Evolutionary conservation across 306 rosid genomes (phyloP).

Genomic region (Quercus parvula): DNA sequence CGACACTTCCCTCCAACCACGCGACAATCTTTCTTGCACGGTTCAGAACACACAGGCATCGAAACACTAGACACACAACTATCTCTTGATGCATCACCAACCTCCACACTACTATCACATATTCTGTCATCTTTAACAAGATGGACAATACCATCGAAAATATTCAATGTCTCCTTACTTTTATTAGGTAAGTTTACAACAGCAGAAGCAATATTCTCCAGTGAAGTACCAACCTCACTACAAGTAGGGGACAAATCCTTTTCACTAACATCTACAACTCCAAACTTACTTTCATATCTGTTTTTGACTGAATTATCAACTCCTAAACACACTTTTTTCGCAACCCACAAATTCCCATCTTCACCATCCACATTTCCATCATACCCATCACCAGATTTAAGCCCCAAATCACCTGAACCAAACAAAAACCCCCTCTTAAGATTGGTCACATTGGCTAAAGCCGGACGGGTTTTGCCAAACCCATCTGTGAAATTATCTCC

Average conservation of each 20-base stretch:
- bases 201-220: conserved; percentile 13
- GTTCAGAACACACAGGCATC: conserved; percentile 2
- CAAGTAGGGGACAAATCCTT: conserved; percentile 16
- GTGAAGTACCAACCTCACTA: conserved; percentile 14
- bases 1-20: conserved; percentile 17
- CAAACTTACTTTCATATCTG: conserved; percentile 15
- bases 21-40: conserved; percentile 5
- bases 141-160: conserved; percentile 4
- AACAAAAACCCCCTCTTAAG: conserved; percentile 50
- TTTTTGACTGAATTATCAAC: conserved; percentile 20
- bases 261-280: neutral
- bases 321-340: conserved; percentile 36
- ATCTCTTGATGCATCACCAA: conserved; percentile 28
- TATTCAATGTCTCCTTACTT: neutral
- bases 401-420: conserved; percentile 29
- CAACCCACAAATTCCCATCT: conserved; percentile 15
- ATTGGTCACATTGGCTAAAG: conserved; percentile 57
- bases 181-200: conserved; percentile 1
- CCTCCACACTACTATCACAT: neutral
- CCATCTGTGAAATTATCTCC: conserved; percentile 38
- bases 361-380: conserved; percentile 1
- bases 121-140: neutral
- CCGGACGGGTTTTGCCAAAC: conserved; percentile 43
- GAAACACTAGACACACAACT: conserved; percentile 18
- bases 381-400: conserved; percentile 28